Evolutionary conservation across 2,329 filamentous ascomycete species (phyloP).

Genomic region (Juglanconis oblonga): DNA sequence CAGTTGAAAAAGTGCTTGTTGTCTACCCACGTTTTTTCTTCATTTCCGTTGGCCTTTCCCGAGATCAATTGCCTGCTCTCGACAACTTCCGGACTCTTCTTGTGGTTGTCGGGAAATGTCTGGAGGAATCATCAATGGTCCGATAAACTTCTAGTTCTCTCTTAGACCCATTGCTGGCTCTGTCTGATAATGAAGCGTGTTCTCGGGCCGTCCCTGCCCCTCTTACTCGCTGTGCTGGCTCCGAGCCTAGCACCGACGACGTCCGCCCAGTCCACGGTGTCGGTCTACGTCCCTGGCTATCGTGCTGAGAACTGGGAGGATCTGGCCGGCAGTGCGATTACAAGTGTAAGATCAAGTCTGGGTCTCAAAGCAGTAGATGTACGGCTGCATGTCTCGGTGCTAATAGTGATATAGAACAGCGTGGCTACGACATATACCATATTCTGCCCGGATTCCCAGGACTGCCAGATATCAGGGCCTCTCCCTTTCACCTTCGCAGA

Average conservation of each 20-base stretch:
- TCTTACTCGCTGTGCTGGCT: slow-evolving; percentile 11
- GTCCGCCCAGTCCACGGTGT: slow-evolving; percentile 32
- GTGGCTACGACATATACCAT: slow-evolving; percentile 45
- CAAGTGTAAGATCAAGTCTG: slow-evolving; percentile 32
- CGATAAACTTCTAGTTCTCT: neutral
- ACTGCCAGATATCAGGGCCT: slow-evolving; percentile 43
- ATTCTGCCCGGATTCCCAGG: slow-evolving; percentile 41
- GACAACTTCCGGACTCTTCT: no score
- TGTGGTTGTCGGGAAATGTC: no score
- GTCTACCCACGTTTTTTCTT: no score
- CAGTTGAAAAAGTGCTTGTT: no score
- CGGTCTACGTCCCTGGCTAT: slow-evolving; percentile 45
- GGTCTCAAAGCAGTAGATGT: slow-evolving; percentile 21
- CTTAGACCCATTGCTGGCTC: neutral
- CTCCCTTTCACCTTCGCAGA: slow-evolving; percentile 47
- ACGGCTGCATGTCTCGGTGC: neutral
- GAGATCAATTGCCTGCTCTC: no score
- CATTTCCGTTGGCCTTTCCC: no score
- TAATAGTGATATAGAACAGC: slow-evolving; percentile 29
- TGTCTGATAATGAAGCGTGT: slow-evolving; percentile 11
- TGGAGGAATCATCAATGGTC: neutral
- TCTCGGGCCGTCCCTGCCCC: slow-evolving; percentile 4
- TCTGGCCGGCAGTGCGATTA: slow-evolving; percentile 44
- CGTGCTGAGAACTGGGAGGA: slow-evolving; percentile 39
- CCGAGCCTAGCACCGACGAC: slow-evolving; percentile 18